A percentile compares a stretch with the other conserved stretches of the same genome.
phyloP scores from a whole-genome alignment of 768 basidiomycete genomes.

The Leccinum longicurvipes region DNA sequence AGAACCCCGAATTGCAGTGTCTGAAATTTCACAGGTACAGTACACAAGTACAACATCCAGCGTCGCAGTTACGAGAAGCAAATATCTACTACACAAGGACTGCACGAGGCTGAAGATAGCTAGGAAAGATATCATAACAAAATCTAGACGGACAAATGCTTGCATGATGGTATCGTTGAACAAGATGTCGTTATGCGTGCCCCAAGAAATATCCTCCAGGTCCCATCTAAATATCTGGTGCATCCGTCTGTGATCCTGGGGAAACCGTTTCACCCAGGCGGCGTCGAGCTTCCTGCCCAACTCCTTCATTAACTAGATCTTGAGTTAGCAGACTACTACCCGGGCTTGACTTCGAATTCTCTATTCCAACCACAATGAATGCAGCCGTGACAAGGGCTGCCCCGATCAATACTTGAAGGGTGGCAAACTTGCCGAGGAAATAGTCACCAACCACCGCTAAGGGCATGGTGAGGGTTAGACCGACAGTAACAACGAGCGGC shows the following conservation, averaged over 20 bases:
- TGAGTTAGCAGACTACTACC: constrained; percentile 2
- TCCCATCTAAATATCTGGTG: constrained; percentile 1
- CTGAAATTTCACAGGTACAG: too few species aligned
- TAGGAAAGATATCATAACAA: neutral
- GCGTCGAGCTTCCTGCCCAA: neutral
- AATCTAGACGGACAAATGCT: neutral
- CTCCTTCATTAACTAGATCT: constrained; percentile 2
- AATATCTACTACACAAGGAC: neutral
- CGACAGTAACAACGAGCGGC: constrained; percentile 88
- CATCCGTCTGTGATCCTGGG: constrained; percentile 5
- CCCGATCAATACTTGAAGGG: constrained; percentile 63
- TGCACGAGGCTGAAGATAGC: neutral
- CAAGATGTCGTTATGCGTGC: neutral
- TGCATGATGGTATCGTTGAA: neutral
- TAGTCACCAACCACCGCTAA: constrained; percentile 84
- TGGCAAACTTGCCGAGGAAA: constrained; percentile 55
- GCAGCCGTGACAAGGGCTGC: constrained; percentile 72
- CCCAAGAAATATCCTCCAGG: neutral
- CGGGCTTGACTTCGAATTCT: constrained; percentile 45
- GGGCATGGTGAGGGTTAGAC: constrained; percentile 91
- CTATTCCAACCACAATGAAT: constrained; percentile 72
- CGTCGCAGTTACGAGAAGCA: neutral
- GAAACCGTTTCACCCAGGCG: constrained; percentile 7
- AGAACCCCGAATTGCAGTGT: neutral
- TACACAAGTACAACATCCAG: too few species aligned